Conservation (phyloP, 169 alveolate species). For the Eimeria maxima region DNA sequence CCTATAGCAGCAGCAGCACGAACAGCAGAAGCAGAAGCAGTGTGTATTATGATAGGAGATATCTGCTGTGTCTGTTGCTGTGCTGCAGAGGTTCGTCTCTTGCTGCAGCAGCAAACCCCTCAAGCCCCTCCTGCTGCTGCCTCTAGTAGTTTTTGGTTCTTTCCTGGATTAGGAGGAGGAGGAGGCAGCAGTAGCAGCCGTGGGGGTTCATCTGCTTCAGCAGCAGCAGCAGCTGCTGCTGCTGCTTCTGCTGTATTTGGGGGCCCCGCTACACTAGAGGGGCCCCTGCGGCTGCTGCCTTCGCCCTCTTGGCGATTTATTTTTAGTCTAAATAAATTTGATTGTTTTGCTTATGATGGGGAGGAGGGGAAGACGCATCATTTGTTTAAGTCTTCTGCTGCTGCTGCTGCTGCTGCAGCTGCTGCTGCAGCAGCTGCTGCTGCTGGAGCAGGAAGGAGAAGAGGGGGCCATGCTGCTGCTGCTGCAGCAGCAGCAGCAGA, state of each 20-base stretch:
- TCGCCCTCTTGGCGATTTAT: not conserved
- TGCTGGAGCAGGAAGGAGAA: not conserved
- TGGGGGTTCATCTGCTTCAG: not conserved
- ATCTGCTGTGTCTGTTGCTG: not conserved
- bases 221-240: constrained; percentile 30
- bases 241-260: constrained; percentile 9
- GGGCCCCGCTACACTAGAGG: not conserved
- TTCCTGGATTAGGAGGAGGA: not conserved
- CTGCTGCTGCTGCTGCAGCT: constrained; percentile 16
- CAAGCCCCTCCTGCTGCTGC: too few relatives aligned
- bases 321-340: not conserved
- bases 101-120: not conserved
- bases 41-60: not conserved
- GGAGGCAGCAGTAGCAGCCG: not conserved
- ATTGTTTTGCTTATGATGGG: not conserved
- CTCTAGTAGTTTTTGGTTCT: not conserved
- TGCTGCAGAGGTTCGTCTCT: not conserved
- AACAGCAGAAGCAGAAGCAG: not conserved
- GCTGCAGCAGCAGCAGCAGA: not conserved
- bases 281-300: constrained; percentile 5
- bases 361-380: constrained; percentile 4
- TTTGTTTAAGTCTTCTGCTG: constrained; percentile 19
- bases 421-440: not conserved
- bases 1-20: not conserved
- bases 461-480: not conserved